Evolutionary conservation across 1,284 basidiomycete genomes (phyloP), one percentile per base, ranked within the genome.

Genomic region (Cryptococcus sp.): DNA sequence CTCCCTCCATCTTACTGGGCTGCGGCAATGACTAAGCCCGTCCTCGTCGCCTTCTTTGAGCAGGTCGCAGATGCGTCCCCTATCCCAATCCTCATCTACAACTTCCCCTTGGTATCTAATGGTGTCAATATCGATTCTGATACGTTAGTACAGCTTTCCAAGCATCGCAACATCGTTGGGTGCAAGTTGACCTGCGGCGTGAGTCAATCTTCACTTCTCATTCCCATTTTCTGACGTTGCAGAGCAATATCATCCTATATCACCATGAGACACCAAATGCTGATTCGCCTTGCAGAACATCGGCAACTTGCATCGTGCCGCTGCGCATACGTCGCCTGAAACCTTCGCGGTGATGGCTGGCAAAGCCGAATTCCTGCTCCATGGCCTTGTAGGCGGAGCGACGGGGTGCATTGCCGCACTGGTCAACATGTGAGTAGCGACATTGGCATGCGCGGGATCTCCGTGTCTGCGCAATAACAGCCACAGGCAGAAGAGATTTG

Each of bases 291-390:
- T 25, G 25, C 58, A 67, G 54, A 63, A 59, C 41, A 55, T 67
- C 37, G 66, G 60, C 8, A 66, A 64, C 50, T 60, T 70, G 47
- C 63, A 68, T 22, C 65, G 67, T 0, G 50, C 58, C 23, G 51
- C 55, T 3, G 15, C 54, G 2, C 59, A 64, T 22, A 62, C 60
- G 16, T 46, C 49, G 8, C 51, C 54, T 5, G 48, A 56, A 15
- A 44, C 43, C 5, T 64, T 64, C 34, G 55, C 54, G 19, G 57
- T 58, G 10, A 37, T 64, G 43, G 23, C 57, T 19, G 62, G 62
- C n/a, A 64, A 64, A 48, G 48, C 41, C 15, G 62, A 64, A 44
- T 61, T 64, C 51, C 11, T 46, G 22, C 46, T 64, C 3, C 63
- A 64, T 29, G 59, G 57, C 13, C 38, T 64, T 16, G 49, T 64